These are phyloP conservation scores for Botryotinia narcissicola DNA, from an alignment of 2,329 filamentous ascomycete genomes.

Conservation along the genomic window DNA sequence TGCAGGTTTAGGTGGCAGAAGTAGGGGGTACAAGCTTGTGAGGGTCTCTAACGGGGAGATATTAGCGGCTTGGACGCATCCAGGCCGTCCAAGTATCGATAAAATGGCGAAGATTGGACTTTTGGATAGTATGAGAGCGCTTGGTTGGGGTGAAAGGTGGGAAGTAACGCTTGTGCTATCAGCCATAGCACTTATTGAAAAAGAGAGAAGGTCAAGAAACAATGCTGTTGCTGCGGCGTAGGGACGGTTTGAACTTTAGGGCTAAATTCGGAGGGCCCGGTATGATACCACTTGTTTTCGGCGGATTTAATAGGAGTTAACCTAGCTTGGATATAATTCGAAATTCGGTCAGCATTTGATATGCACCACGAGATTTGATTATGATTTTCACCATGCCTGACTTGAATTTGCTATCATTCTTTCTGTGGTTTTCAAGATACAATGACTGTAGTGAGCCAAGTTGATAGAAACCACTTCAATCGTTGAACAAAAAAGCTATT, in stretches of 20 bases:
- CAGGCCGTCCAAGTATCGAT: not conserved
- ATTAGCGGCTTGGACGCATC: conserved; percentile 4
- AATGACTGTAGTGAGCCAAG: not conserved
- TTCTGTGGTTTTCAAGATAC: not conserved
- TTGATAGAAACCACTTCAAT: too few relatives aligned
- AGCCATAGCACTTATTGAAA: conserved; percentile 12
- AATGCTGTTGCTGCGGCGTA: not conserved
- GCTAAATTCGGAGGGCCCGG: not conserved
- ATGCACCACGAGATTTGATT: not conserved
- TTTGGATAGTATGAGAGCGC: conserved; percentile 3
- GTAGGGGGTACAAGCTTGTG: conserved; percentile 3
- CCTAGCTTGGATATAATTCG: not conserved
- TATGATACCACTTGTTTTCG: not conserved
- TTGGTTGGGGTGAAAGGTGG: conserved; percentile 18
- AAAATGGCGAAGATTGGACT: conserved; percentile 15
- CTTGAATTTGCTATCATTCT: not conserved
- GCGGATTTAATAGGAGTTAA: not conserved
- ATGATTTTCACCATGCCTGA: not conserved
- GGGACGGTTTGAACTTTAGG: not conserved
- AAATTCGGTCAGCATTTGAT: not conserved
- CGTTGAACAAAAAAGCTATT: not conserved
- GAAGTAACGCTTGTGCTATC: conserved; percentile 12
- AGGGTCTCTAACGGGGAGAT: not conserved
- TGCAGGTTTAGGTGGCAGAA: not conserved
- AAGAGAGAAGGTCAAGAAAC: not conserved